Evolutionary conservation across 108 stramenopile species (phyloP), one percentile per base, ranked within the genome.

Genomic region (Discostella pseudostelligera): DNA sequence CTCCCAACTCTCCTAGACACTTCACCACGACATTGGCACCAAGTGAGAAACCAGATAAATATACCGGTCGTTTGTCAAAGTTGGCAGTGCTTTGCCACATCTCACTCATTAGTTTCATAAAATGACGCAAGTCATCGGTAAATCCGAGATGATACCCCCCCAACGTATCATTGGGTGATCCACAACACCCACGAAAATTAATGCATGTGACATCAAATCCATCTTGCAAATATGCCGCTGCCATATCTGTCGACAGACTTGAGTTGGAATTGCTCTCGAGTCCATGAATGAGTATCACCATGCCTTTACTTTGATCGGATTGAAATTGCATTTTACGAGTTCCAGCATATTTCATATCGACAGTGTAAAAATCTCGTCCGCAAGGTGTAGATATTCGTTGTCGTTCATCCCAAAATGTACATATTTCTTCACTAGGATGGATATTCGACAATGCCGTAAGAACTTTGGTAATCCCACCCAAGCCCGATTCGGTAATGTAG

Each of bases 21-120:
- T 92, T 92, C 7, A 90, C 55, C 10, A 94, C 89, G 0, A 95
- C 94, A 74, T 95, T 95, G 5, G 87, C 94, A 13, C 96, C 94
- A n/a, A 97, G 71, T 1, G 86, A 87, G 61, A 94, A 97, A 28
- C 93, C 94, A 25, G 83, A 78, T 13, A 97, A 74, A 70, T 88
- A 97, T 11, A 92, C 59, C 16, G 81, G 81, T 57, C 71, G 67
- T 45, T 83, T 80, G 0, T 84, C 55, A 19, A 59, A 59, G 50
- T 51, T 54, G 6, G 69, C 57, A 32, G 69, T 12, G 10, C 24
- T 25, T 45, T 43, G 29, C 67, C 56, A 54, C 56, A 56, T 46
- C 29, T 72, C 56, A 21, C 67, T 55, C 29, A 89, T 44, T n/a
- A 78, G 46, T 22, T 73, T 56, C 46, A 97, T 62, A 58, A 81